A percentile compares a stretch with the other conserved stretches of the same genome.
Conservation (phyloP, 2,329 filamentous ascomycete species). For the Fusarium austroafricanum region DNA sequence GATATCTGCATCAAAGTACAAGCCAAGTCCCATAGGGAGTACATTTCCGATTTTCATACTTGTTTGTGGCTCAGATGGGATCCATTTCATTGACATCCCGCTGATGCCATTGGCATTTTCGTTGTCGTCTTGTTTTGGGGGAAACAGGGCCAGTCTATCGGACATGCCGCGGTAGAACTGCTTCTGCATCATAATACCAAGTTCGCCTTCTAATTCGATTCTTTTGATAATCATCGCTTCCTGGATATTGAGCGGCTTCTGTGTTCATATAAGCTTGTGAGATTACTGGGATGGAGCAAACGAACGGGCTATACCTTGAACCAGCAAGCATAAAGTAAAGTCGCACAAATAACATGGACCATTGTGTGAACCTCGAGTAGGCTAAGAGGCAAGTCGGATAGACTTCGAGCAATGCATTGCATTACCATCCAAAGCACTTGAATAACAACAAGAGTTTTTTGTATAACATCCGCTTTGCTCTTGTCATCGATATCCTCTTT, state of each 20-base stretch:
- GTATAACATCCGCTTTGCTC: background rate
- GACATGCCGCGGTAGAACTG: background rate
- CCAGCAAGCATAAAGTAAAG: background rate
- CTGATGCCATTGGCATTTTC: accelerated
- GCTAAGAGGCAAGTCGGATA: background rate
- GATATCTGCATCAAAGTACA: background rate
- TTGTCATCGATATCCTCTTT: background rate
- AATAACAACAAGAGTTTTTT: background rate
- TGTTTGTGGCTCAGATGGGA: accelerated
- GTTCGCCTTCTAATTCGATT: accelerated
- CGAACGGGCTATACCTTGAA: background rate
- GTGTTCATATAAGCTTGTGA: accelerated
- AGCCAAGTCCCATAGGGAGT: background rate
- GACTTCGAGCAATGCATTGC: background rate
- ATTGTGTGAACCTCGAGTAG: background rate
- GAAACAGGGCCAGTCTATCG: background rate
- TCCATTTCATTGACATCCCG: background rate
- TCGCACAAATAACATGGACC: background rate
- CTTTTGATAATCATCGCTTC: background rate
- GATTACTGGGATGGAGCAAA: accelerated
- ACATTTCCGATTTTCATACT: background rate
- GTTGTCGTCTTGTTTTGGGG: accelerated
- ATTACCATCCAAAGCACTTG: slow-evolving; percentile 7
- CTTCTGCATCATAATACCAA: background rate
- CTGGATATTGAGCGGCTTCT: background rate